Evolutionary conservation across 108 stramenopile species (phyloP).

Genomic region (Pseudonitzschia multiseries): DNA sequence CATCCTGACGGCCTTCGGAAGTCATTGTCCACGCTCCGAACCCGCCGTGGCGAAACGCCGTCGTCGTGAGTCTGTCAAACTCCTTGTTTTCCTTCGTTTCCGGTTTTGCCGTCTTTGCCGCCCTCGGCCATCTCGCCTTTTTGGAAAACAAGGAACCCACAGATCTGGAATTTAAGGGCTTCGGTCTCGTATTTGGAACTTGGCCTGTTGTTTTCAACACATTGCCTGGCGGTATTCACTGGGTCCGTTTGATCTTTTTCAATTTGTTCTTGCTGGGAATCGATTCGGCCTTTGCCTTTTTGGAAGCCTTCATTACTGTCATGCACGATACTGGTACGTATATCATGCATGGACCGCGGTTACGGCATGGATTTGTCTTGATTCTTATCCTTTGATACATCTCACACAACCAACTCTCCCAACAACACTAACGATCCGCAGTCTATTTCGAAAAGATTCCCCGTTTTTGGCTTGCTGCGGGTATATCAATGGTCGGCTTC

Average conservation of each 20-base stretch:
- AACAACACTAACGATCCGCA: neutral
- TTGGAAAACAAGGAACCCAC: constrained; percentile 22
- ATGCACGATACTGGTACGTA: constrained; percentile 13
- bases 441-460: constrained; percentile 15
- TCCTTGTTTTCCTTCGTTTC: constrained; percentile 54
- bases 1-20: constrained; percentile 66
- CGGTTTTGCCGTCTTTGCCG: constrained; percentile 72
- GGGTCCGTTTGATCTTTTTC: constrained; percentile 57
- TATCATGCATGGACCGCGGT: neutral
- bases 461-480: constrained; percentile 27
- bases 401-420: neutral
- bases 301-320: constrained; percentile 21
- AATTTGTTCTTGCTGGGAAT: constrained; percentile 63
- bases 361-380: neutral
- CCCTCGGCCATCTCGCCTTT: constrained; percentile 54
- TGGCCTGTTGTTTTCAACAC: constrained; percentile 64
- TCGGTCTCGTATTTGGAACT: constrained; percentile 55
- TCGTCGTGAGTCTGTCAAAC: constrained; percentile 49
- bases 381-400: neutral
- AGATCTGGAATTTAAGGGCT: constrained; percentile 33
- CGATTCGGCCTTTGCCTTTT: constrained; percentile 60
- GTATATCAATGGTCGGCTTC: constrained; percentile 33
- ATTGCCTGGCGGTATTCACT: constrained; percentile 48
- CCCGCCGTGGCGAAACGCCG: constrained; percentile 54
- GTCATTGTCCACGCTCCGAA: constrained; percentile 47